Evolutionary conservation across 345 rosid species (phyloP), one percentile per base, ranked within the genome.

Genomic region (Eucalyptus paniculata): DNA sequence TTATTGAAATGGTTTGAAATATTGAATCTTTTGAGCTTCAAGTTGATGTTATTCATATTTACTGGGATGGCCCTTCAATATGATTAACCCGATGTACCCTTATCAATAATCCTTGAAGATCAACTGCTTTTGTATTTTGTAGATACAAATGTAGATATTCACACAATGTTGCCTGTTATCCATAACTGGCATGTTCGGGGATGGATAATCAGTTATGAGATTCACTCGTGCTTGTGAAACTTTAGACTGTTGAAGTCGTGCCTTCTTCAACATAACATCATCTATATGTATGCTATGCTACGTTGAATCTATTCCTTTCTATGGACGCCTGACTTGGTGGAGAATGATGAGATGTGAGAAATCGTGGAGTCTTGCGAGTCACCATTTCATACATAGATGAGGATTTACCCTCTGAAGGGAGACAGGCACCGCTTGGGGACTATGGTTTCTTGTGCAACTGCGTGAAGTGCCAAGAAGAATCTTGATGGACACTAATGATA

Each of bases 351-450:
- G 42, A 18, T 9, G 82, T 18, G 82, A 72, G 37, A 40, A 49
- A 50, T 62, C 15, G 6, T 37, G 88, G 72, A 54, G n/a, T 32
- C 50, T 94, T 88, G 49, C 92, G 96, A 96, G 92, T 95, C 81
- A 95, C 96, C 10, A 95, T 97, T 89, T 97, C 98, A 82, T 97
- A 95, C 91, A 94, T 97, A 89, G 98, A 97, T 24, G 97, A 97
- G 92, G 97, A 95, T 88, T 95, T 94, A 91, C 92, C 97, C 1
- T 93, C 92, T 86, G 90, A 93, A 86, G 98, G 95, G 92, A 94
- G 99, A 91, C 94, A 91, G 86, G 92, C 96, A 86, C 86, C 87
- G 37, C 96, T 97, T 51, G 97, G 95, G 6, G 99, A 97, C 90
- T 97, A 97, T 72, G 98, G 96, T 88, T 97, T 97, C 91, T 89